A percentile compares a stretch with the other conserved stretches of the same genome.
These are phyloP conservation scores for Backusella tarrabulga DNA, from an alignment of 192 early-diverging fungal genomes.

Conservation along the genomic window DNA sequence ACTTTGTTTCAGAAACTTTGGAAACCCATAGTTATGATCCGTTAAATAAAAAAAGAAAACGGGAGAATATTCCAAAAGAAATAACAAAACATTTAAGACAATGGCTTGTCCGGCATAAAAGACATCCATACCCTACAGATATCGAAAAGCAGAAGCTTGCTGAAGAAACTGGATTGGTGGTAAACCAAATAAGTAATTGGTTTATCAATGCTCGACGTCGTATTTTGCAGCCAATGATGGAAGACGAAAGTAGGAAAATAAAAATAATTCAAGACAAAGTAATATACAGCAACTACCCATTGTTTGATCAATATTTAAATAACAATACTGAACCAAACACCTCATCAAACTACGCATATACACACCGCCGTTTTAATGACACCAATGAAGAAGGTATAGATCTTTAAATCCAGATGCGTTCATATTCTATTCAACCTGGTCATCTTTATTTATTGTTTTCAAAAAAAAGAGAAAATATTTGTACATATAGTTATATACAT, in stretches of 20 bases:
- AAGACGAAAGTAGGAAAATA: slow-evolving; percentile 14
- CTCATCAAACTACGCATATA: background rate
- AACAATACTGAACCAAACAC: background rate
- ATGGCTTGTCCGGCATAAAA: slow-evolving; percentile 54
- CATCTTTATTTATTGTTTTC: background rate
- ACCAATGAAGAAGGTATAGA: background rate
- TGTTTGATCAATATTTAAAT: background rate
- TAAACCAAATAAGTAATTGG: slow-evolving; percentile 63
- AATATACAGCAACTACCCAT: background rate
- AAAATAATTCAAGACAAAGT: background rate
- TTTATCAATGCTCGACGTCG: slow-evolving; percentile 62
- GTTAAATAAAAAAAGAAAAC: slow-evolving; percentile 24
- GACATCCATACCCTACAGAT: slow-evolving; percentile 57
- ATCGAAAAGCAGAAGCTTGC: slow-evolving; percentile 50
- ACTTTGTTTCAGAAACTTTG: background rate
- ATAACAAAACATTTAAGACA: slow-evolving; percentile 43
- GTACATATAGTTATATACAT: background rate
- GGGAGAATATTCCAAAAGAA: slow-evolving; percentile 45
- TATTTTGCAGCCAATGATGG: slow-evolving; percentile 51
- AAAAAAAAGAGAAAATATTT: background rate
- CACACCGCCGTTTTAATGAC: background rate
- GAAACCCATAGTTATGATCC: background rate
- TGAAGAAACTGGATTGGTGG: slow-evolving; percentile 44
- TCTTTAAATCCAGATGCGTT: background rate
- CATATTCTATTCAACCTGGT: background rate